A percentile compares a stretch with the other conserved stretches of the same genome.
These are phyloP conservation scores for Metroxylon sagu DNA, from an alignment of 176 grass and related monocot genomes.

Conservation along the genomic window DNA sequence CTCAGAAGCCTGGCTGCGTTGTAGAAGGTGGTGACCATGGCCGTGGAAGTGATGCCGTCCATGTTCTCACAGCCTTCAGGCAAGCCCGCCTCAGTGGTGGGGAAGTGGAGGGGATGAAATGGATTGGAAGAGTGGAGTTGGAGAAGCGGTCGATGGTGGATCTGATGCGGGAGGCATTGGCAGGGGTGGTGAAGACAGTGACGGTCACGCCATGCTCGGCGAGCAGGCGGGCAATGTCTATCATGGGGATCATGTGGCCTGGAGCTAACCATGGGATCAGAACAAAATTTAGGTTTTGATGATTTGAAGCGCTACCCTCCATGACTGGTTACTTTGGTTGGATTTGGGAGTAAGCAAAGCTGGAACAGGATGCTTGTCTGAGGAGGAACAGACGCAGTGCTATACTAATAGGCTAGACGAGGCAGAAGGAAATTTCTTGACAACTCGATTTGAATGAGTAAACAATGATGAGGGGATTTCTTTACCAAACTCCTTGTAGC, in stretches of 20 bases:
- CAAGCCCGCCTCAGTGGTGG: slow-evolving; percentile 25
- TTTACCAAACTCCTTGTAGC: too few relatives aligned
- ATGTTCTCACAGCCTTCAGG: slow-evolving; percentile 42
- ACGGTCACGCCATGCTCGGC: slow-evolving; percentile 25
- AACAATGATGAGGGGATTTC: too few relatives aligned
- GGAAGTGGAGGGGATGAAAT: slow-evolving; percentile 49
- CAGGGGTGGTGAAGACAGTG: slow-evolving; percentile 4
- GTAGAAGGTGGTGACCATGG: slow-evolving; percentile 31
- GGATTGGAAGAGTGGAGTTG: not conserved
- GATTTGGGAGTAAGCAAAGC: too few relatives aligned
- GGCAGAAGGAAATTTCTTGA: too few relatives aligned
- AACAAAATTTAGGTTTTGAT: slow-evolving; percentile 32
- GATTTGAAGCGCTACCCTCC: not conserved
- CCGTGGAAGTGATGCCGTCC: slow-evolving; percentile 22
- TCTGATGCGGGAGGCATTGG: not conserved
- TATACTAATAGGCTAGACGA: too few relatives aligned
- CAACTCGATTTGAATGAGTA: too few relatives aligned
- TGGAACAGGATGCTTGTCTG: too few relatives aligned
- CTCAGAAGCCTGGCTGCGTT: slow-evolving; percentile 24
- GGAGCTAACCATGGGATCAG: slow-evolving; percentile 46
- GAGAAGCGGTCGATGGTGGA: not conserved
- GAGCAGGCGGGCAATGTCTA: slow-evolving; percentile 21
- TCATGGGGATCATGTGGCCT: slow-evolving; percentile 4
- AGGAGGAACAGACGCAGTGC: too few relatives aligned
- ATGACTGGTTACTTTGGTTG: not conserved